Base-by-base conservation (phyloP, 345 rosid genomes). In the Gossypium raimondii region DNA sequence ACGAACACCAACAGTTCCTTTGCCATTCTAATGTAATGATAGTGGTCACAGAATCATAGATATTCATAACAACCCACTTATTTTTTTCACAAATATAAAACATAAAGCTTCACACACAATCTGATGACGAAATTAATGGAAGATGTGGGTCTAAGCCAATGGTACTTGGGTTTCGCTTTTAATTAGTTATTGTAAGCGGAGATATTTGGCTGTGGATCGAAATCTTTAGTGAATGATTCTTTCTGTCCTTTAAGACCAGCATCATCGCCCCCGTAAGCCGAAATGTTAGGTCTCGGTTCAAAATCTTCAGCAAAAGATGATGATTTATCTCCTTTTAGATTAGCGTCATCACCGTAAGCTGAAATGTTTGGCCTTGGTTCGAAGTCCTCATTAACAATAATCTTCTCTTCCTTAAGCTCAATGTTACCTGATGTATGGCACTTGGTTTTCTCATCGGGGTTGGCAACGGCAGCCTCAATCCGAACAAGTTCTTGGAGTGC, bases 401-500 rank as follows among this genome's bases (percentile, higher is more conserved):
- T 22, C 38, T 72, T 62, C 2, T 60, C 20, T 41, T 70, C 57
- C 52, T 48, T 44, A 1, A 44, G 16, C 72, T 78, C 25, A 38
- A 51, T 1, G 53, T 13, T 41, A n/a, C 45, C 45, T 0, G 63
- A 57, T 16, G 66, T 47, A 53, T 69, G 69, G 17, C 73, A 47
- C 2, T 67, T 2, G 57, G 77, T 13, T 72, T 41, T 53, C 62
- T 43, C 64, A 12, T 20, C 18, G 25, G 59, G 17, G 47, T 16
- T 2, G 16, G 45, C 6, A 2, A 11, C 27, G 7, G 8, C 44
- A 9, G 44, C 47, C 13, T 59, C 38, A 71, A 34, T 20, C 13
- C 14, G 72, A 65, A 62, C 57, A 55, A 77, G 80, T 16, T 67
- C 75, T 29, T 62, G 8, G 9, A 70, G 38, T 27, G 79, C 73